Evolutionary conservation across 2,329 filamentous ascomycete species (phyloP).

Genomic region (Botrytis galanthina): DNA sequence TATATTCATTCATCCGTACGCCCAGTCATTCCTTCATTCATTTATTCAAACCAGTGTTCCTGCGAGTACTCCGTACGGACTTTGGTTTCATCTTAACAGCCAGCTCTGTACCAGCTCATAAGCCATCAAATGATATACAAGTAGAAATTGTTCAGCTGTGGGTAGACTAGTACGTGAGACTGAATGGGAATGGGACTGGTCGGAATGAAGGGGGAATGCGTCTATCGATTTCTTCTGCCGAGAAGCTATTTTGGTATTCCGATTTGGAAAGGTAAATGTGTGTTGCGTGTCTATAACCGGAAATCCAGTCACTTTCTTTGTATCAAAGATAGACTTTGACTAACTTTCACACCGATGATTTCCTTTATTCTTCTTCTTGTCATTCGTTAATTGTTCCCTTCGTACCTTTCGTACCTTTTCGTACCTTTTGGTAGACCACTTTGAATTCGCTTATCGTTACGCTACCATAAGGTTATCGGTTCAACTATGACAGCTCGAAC

Average conservation of each 20-base stretch:
- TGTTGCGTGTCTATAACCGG: background rate
- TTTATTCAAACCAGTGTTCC: background rate
- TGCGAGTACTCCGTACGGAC: background rate
- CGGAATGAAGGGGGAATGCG: background rate
- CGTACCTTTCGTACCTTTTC: background rate
- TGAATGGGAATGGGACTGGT: background rate
- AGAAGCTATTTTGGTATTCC: background rate
- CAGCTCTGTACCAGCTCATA: background rate
- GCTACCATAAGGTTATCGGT: background rate
- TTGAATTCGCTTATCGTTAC: conserved; percentile 13
- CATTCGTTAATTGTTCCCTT: background rate
- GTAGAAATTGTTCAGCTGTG: background rate
- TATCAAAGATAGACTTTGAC: background rate
- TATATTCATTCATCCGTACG: background rate
- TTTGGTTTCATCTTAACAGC: background rate
- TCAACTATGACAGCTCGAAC: background rate
- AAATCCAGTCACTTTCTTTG: background rate
- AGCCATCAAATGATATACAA: background rate
- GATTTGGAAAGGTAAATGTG: background rate
- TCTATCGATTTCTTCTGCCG: background rate
- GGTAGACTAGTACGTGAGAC: background rate
- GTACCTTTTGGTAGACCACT: background rate
- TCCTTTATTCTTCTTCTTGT: background rate
- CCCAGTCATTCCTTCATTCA: background rate
- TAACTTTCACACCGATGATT: background rate